Conservation (phyloP, 2,329 filamentous ascomycete species). For the Alternaria ventricosa region DNA sequence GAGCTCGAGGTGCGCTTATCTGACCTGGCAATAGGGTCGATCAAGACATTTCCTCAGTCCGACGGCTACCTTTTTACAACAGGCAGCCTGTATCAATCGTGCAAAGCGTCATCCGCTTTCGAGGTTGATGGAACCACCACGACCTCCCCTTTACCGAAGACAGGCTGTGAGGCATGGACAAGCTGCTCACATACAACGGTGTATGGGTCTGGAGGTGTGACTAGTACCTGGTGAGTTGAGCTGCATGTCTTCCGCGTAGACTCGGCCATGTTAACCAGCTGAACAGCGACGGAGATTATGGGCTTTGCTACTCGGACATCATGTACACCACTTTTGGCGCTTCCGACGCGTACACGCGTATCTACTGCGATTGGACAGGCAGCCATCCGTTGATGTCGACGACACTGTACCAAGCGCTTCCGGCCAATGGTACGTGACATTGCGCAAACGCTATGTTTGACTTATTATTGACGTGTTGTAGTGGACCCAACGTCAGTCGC, state of each 20-base stretch:
- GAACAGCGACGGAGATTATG: background rate
- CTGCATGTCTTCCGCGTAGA: no score
- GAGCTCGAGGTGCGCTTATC: background rate
- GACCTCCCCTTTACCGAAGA: background rate
- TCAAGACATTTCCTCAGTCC: background rate
- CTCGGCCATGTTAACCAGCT: background rate
- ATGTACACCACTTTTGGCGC: background rate
- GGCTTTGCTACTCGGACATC: slow-evolving; percentile 1
- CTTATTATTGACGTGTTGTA: background rate
- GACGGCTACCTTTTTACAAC: slow-evolving; percentile 5
- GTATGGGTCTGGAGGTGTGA: background rate
- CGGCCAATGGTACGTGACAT: background rate
- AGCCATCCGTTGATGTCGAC: background rate
- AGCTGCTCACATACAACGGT: slow-evolving; percentile 1
- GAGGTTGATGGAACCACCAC: background rate
- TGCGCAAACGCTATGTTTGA: no score
- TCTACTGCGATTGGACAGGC: slow-evolving; percentile 7
- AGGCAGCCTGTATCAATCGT: slow-evolving; percentile 1
- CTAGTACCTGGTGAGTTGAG: slow-evolving; percentile 1
- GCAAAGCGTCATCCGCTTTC: background rate
- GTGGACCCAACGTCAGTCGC: background rate
- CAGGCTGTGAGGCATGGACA: slow-evolving; percentile 2
- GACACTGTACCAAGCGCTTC: background rate
- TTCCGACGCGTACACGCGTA: background rate
- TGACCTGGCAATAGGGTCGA: background rate